Evolutionary conservation across 106 monocot genomes (phyloP).

Genomic region (Dendrobium catenatum): DNA sequence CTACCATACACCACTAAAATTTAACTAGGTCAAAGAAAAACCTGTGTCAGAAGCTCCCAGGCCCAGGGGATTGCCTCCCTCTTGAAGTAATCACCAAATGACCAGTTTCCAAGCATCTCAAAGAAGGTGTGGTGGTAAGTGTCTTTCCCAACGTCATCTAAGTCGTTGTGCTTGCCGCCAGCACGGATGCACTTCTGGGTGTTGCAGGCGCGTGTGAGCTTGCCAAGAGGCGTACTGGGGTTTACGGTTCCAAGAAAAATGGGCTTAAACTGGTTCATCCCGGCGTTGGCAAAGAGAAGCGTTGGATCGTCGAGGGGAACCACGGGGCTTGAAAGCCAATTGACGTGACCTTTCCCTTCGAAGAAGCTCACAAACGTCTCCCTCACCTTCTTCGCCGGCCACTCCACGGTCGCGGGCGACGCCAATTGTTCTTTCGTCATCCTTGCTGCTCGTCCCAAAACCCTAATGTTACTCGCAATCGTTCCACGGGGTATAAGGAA

Average conservation of each 20-base stretch:
- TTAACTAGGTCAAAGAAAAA: conserved; percentile 3
- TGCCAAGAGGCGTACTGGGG: conserved; percentile 64
- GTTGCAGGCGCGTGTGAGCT: conserved; percentile 70
- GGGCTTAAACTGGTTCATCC: conserved; percentile 98
- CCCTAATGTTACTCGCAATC: background rate
- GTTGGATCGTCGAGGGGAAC: conserved; percentile 91
- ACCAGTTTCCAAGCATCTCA: conserved; percentile 99
- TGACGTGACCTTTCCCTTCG: conserved; percentile 55
- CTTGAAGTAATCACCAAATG: conserved; percentile 97
- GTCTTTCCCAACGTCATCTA: conserved; percentile 96
- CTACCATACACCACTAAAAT: background rate
- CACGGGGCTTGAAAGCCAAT: conserved; percentile 89
- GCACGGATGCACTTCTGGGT: conserved; percentile 98
- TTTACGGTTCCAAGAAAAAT: conserved; percentile 79
- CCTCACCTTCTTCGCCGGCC: conserved; percentile 66
- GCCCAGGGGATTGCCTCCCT: conserved; percentile 75
- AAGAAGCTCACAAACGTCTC: conserved; percentile 70
- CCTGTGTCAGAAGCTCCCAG: conserved; percentile 94
- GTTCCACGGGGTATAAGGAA: background rate
- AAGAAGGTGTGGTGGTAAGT: conserved; percentile 99
- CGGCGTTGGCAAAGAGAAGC: conserved; percentile 94
- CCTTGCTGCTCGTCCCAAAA: background rate
- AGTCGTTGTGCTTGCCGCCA: conserved; percentile 98
- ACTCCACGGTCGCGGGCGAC: conserved; percentile 23
- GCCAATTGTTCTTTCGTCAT: background rate